These are phyloP conservation scores for Brassica hybrid DNA, from an alignment of 441 rosid species.

Conservation along the genomic window DNA sequence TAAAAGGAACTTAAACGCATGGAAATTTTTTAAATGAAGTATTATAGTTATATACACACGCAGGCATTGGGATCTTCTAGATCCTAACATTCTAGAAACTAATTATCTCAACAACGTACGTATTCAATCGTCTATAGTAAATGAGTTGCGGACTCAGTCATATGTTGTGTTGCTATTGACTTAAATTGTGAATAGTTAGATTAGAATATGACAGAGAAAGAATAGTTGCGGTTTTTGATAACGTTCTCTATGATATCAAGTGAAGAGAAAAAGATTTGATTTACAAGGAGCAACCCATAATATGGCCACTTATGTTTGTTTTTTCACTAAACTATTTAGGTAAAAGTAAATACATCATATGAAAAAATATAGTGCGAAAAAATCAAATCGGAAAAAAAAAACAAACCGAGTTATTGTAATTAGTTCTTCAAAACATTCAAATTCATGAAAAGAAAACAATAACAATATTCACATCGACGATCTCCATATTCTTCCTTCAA, in stretches of 20 bases:
- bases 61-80: not conserved
- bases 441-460: not conserved
- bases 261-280: constrained; percentile 3
- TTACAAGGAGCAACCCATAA: constrained; percentile 14
- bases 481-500: constrained; percentile 68
- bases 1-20: not conserved
- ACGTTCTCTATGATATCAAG: not conserved
- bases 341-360: constrained; percentile 17
- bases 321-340: constrained; percentile 13
- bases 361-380: constrained; percentile 9
- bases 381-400: constrained; percentile 4
- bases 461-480: constrained; percentile 51
- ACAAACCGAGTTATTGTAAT: constrained; percentile 9
- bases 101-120: not conserved
- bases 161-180: not conserved
- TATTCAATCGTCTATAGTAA: constrained; percentile 1
- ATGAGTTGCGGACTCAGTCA: not conserved
- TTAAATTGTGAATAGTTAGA: not conserved
- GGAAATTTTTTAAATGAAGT: not conserved
- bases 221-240: not conserved
- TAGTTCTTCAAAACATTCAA: constrained; percentile 18
- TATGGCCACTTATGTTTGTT: constrained; percentile 12
- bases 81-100: constrained; percentile 7
- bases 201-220: not conserved
- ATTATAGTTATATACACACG: not conserved